Base-by-base conservation (phyloP, 179 eudicot species). In the Gypsophila paniculata region DNA sequence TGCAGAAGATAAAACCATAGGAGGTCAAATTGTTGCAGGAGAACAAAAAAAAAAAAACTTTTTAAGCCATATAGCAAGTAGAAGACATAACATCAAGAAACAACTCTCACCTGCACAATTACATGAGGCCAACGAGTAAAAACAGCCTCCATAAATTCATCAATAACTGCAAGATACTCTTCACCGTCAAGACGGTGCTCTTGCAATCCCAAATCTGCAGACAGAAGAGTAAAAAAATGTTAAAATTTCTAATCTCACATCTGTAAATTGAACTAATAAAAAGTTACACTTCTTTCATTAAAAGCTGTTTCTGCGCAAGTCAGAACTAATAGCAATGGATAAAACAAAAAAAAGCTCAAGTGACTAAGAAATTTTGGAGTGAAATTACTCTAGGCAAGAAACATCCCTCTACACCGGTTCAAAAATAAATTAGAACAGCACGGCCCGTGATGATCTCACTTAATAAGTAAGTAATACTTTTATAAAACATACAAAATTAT, bases 121-220 rank as follows among this genome's bases (percentile, higher is more conserved):
- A 89, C 97, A 80, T 91, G 64, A 14, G 98, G 97, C 98, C 98
- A 93, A 39, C 98, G 97, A 65, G 98, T 87, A 80, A 85, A 93
- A 51, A 91, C 92, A 70, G 97, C 96, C 78, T 91, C 96, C 98
- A 93, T 91, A 78, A 93, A 93, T 76, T 93, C 98, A 78, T 93
- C 98, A 74, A 93, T 71, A 39, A 93, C 94, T 51, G 83, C 93
- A 84, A 93, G 34, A 79, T 93, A 93, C 71, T 93, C 97, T 8
- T 93, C 98, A 38, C 97, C 97, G 14, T 93, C 98, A 79, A 93
- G 96, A 66, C 98, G 98, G 51, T 82, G 87, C 76, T 89, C 85
- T 82, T 93, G 98, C 87, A 93, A 81, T 78, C 98, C 98, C 80
- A 93, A 79, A 81, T 93, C 98, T 93, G 75, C 54, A 46, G 42